phyloP scores from a whole-genome alignment of 2,329 filamentous ascomycete genomes.

The Colletotrichum shisoi region DNA sequence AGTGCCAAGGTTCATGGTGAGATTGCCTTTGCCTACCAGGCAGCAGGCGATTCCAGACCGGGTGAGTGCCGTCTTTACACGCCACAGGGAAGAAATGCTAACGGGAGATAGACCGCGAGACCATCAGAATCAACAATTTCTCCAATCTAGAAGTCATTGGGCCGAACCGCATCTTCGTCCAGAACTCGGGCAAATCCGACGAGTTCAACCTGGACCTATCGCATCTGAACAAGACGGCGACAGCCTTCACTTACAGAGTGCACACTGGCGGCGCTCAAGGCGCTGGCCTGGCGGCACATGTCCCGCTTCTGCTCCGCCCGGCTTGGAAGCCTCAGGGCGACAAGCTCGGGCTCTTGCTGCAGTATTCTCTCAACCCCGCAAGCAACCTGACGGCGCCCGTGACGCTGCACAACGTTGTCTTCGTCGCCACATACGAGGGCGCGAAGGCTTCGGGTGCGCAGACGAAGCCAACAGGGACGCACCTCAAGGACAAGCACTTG shows the following conservation, averaged over 20 bases:
- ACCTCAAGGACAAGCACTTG: slow-evolving; percentile 76
- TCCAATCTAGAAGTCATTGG: slow-evolving; percentile 87
- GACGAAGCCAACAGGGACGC: slow-evolving; percentile 81
- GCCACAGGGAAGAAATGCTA: neutral
- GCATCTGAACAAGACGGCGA: slow-evolving; percentile 74
- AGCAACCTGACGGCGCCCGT: slow-evolving; percentile 57
- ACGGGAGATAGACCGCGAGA: slow-evolving; percentile 61
- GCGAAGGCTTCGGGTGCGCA: slow-evolving; percentile 71
- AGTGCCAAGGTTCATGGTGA: slow-evolving; percentile 83
- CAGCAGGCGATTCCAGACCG: slow-evolving; percentile 47
- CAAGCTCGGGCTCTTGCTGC: slow-evolving; percentile 85
- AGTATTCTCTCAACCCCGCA: slow-evolving; percentile 82
- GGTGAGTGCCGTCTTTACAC: slow-evolving; percentile 51
- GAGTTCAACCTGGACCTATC: slow-evolving; percentile 80
- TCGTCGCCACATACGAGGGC: slow-evolving; percentile 76
- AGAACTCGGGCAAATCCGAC: slow-evolving; percentile 74
- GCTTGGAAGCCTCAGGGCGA: slow-evolving; percentile 84
- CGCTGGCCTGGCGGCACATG: slow-evolving; percentile 60
- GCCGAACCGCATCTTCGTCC: slow-evolving; percentile 90
- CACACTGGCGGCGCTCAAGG: slow-evolving; percentile 70
- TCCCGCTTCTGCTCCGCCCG: slow-evolving; percentile 76
- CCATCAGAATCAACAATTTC: slow-evolving; percentile 87
- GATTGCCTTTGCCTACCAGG: slow-evolving; percentile 84
- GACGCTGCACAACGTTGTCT: slow-evolving; percentile 73
- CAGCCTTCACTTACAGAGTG: slow-evolving; percentile 92